Evolutionary conservation across 768 basidiomycete species (phyloP).

Genomic region (Symmetrospora coprosmae): DNA sequence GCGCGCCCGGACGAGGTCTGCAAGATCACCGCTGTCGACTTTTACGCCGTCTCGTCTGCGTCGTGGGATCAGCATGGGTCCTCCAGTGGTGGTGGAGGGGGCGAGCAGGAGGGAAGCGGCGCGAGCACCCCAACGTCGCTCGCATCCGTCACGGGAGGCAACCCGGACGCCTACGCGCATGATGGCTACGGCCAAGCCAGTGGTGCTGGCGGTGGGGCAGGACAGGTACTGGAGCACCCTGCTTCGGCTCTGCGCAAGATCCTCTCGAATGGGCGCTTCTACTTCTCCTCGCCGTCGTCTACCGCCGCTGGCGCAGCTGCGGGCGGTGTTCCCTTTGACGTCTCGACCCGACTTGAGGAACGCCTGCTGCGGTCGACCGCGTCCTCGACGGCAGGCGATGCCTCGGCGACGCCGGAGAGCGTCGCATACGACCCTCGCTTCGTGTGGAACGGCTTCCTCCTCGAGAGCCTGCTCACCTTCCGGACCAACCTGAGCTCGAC

Average conservation of each 20-base stretch:
- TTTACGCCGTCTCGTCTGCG: conserved; percentile 70
- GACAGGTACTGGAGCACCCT: conserved; percentile 62
- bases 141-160: too few species aligned
- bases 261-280: conserved; percentile 79
- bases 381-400: neutral
- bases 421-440: conserved; percentile 67
- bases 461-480: conserved; percentile 75
- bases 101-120: too few species aligned
- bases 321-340: conserved; percentile 85
- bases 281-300: conserved; percentile 67
- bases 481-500: conserved; percentile 56
- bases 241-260: conserved; percentile 81
- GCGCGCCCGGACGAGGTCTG: conserved; percentile 52
- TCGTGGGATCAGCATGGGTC: conserved; percentile 50
- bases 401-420: conserved; percentile 35
- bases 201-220: too few species aligned
- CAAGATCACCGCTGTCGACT: conserved; percentile 73
- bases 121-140: too few species aligned
- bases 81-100: conserved; percentile 42
- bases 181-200: too few species aligned
- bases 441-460: conserved; percentile 88
- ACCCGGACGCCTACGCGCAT: too few species aligned
- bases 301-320: too few species aligned
- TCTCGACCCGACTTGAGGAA: conserved; percentile 65
- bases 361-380: conserved; percentile 41